These are phyloP conservation scores for Chenopodium suecicum DNA, from an alignment of 148 eudicot species.

Conservation along the genomic window DNA sequence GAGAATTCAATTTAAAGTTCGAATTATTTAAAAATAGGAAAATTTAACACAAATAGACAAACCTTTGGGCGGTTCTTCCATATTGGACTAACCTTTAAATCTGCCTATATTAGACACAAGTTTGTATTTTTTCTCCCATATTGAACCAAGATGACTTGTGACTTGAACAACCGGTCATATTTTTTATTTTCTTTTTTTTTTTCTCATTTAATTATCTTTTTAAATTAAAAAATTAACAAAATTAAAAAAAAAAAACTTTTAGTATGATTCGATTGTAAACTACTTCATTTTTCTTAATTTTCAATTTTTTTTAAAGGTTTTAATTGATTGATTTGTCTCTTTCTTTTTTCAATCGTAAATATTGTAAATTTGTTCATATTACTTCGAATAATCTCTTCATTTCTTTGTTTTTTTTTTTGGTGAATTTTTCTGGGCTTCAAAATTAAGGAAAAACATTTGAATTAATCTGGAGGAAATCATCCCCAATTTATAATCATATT, in stretches of 20 bases:
- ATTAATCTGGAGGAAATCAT: not conserved
- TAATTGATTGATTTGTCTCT: not conserved
- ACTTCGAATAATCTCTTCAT: not conserved
- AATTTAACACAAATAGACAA: no score
- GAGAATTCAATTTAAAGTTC: no score
- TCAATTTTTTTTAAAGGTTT: not conserved
- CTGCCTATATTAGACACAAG: no score
- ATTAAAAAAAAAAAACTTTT: not conserved
- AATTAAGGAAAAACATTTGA: constrained; percentile 25
- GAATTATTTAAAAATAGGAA: no score
- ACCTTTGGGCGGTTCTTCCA: no score
- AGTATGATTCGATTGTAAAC: constrained; percentile 15
- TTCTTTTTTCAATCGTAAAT: constrained; percentile 2
- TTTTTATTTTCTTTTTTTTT: no score
- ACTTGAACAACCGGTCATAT: no score
- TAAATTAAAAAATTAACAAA: no score
- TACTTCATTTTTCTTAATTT: not conserved
- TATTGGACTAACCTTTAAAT: no score
- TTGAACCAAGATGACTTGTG: no score
- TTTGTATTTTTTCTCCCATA: no score
- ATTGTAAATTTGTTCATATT: constrained; percentile 17
- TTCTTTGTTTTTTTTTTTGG: not conserved
- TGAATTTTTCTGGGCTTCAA: not conserved
- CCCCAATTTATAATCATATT: not conserved
- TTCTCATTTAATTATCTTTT: no score